Base-by-base conservation (phyloP, 2,329 filamentous ascomycete genomes). In the Aspergillus awamori region DNA sequence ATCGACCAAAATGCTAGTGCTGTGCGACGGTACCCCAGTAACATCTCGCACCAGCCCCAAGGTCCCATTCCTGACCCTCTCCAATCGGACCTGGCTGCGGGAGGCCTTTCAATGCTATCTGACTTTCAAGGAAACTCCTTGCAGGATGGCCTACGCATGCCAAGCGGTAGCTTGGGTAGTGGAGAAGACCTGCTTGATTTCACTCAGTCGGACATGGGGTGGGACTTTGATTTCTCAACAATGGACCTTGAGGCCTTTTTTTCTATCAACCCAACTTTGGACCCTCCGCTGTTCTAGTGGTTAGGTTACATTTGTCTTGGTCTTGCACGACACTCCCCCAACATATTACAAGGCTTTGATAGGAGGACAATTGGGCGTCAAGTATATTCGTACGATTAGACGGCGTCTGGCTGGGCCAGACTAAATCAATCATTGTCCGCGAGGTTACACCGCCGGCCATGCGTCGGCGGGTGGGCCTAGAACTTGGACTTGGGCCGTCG, bases 181-280 rank as follows among this genome's bases (percentile, higher is more conserved):
- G 68, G 58, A 5, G 72, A 75, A 13, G 73, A 75, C 55, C 65
- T 77, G 6, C 67, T 73, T 2, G 75, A 77, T 58, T 71, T 77
- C 45, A 76, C 74, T 2, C 69, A 74, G 62, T 71, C 72, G 2
- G 74, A 77, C 53, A 74, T 76, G 70, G 75, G 73, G 5, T 78
- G 75, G 75, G 69, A 77, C 53, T 75, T 78, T 60, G 74, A 77
- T 43, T 76, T 77, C 53, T 77, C 75, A 2, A 76, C 75, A 1
- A 77, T 78, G 74, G 76, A 78, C 53, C 60, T 77, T 5, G 76
- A 77, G 33, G 70, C 74, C 0, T 77, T 78, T 39, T 72, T 77
- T 51, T 78, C 76, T 4, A 62, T 76, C 15, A 70, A 76, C 60
- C 72, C 72, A 6, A 61, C 65, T 6, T 61, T 67, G 28, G 65